Conservation (phyloP, 2,329 filamentous ascomycete genomes). For the Didymella exigua region DNA sequence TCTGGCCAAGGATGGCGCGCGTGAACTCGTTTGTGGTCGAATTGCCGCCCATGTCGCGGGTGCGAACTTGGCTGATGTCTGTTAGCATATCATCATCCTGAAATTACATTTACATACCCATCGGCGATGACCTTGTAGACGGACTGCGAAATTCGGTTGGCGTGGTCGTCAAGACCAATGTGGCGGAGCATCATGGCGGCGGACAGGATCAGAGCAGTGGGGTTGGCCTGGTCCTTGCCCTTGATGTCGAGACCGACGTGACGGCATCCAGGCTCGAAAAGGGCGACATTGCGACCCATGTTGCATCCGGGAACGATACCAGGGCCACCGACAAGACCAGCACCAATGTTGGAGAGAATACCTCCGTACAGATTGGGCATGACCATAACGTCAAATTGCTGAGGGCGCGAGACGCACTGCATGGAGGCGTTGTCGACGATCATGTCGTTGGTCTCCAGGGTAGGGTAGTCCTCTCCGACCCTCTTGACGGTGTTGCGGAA, state of each 20-base stretch:
- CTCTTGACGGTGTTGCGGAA: conserved; percentile 98
- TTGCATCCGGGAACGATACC: conserved; percentile 98
- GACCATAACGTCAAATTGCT: conserved; percentile 99
- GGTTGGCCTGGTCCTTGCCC: conserved; percentile 99
- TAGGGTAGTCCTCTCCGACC: conserved; percentile 92
- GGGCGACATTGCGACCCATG: conserved; percentile 97
- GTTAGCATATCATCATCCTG: conserved; percentile 34
- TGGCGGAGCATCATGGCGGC: conserved; percentile 97
- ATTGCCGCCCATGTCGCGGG: conserved; percentile 93
- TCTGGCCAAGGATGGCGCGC: conserved; percentile 88
- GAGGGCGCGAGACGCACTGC: conserved; percentile 94
- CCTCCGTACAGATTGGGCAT: conserved; percentile 99
- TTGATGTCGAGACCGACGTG: conserved; percentile 99
- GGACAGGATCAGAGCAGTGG: conserved; percentile 91
- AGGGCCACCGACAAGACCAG: conserved; percentile 93
- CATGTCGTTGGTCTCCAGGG: conserved; percentile 97
- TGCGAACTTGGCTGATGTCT: conserved; percentile 75
- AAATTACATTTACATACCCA: conserved; percentile 64
- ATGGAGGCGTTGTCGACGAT: conserved; percentile 99
- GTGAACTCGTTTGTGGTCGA: conserved; percentile 95
- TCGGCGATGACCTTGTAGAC: conserved; percentile 84
- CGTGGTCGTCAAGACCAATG: conserved; percentile 95
- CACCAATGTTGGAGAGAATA: conserved; percentile 98
- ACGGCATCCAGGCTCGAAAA: conserved; percentile 98
- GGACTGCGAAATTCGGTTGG: conserved; percentile 95